Percentiles rank a stretch among this genome's conserved stretches.
phyloP scores from a whole-genome alignment of 306 rosid genomes.

The Trichosanthes cucumerina region DNA sequence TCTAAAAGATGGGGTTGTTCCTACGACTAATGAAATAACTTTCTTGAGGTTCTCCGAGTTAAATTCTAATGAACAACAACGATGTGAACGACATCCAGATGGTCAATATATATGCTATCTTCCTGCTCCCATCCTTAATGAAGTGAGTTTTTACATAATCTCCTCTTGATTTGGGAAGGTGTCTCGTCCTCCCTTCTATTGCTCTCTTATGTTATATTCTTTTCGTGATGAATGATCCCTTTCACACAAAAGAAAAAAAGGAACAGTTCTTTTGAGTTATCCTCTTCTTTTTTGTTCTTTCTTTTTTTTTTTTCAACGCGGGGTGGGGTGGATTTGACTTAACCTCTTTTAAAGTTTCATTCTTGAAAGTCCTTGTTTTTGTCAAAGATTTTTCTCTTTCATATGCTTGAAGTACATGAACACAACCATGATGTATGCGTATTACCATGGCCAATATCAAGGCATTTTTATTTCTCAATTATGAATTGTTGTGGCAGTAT shows the following conservation, averaged over 20 bases:
- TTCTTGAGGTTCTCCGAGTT: conserved; percentile 56
- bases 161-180: not conserved
- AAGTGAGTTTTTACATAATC: conserved; percentile 36
- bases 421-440: not conserved
- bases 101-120: conserved; percentile 89
- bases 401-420: not conserved
- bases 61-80: conserved; percentile 41
- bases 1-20: conserved; percentile 94
- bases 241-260: not conserved
- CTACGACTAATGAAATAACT: conserved; percentile 94
- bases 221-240: not conserved
- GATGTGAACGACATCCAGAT: conserved; percentile 81
- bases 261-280: not conserved
- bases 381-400: not conserved
- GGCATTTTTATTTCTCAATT: not conserved
- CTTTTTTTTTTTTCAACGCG: not conserved
- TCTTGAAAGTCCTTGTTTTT: not conserved
- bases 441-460: not conserved
- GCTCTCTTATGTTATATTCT: not conserved
- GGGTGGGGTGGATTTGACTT: not conserved
- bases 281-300: not conserved
- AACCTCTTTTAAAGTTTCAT: not conserved
- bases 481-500: not conserved
- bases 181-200: not conserved
- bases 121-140: conserved; percentile 90